These are phyloP conservation scores for Pseudomicrostroma phylloplanum DNA, from an alignment of 1,284 basidiomycete species.

Conservation along the genomic window DNA sequence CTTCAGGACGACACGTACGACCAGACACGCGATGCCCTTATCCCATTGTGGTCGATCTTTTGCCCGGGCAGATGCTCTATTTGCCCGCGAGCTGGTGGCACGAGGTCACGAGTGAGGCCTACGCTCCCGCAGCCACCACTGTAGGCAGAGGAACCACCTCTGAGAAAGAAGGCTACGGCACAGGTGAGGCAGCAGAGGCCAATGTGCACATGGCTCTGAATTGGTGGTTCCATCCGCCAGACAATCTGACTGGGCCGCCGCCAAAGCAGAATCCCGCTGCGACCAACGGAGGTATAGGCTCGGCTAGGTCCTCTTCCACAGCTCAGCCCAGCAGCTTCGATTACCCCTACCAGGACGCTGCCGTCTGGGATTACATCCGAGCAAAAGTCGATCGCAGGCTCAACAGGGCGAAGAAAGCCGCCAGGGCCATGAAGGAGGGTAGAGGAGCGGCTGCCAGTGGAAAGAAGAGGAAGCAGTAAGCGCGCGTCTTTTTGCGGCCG, in stretches of 20 bases:
- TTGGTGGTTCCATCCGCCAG: constrained; percentile 50
- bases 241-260: constrained; percentile 23
- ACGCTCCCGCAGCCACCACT: constrained; percentile 10
- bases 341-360: constrained; percentile 38
- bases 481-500: too few relatives aligned
- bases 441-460: not conserved
- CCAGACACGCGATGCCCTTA: constrained; percentile 30
- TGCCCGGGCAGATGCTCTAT: constrained; percentile 49
- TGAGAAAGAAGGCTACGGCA: not conserved
- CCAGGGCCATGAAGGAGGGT: constrained; percentile 8
- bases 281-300: constrained; percentile 10
- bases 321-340: constrained; percentile 16
- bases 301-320: constrained; percentile 19
- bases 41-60: constrained; percentile 40
- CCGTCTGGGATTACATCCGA: constrained; percentile 36
- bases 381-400: constrained; percentile 5
- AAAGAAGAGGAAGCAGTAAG: not conserved
- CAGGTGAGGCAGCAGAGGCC: constrained; percentile 4
- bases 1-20: not conserved
- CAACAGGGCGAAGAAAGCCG: not conserved
- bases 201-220: constrained; percentile 48
- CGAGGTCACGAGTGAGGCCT: constrained; percentile 39
- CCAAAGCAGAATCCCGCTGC: not conserved
- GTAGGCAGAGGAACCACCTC: not conserved
- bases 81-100: constrained; percentile 49